Evolutionary conservation across 352 stramenopile species (phyloP), one percentile per base, ranked within the genome.

Genomic region (Pythium vanterpoolii): DNA sequence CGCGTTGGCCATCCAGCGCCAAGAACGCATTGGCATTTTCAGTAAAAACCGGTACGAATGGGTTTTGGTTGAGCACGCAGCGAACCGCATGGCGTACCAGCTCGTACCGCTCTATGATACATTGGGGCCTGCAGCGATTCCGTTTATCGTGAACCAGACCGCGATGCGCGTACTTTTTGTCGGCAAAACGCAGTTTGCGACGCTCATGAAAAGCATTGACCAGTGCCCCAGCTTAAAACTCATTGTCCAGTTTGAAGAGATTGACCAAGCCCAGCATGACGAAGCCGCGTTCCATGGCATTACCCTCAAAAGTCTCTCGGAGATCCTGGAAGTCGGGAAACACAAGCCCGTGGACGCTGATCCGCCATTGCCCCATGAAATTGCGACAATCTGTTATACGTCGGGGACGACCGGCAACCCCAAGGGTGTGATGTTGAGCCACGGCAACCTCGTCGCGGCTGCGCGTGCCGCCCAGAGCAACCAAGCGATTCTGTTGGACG

Each of bases 381-480:
- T 99, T 24, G 85, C 84, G 18, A 98, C 96, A 18, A 90, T 98
- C 54, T 97, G 85, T 73, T 92, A 90, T 64, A 92, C 80, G 19
- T 88, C 76, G 0, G 80, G 83, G 26, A 92, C 83, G 23, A 92
- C 83, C n/a, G 83, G 83, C 36, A 66, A 84, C 64, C 80, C 83
- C 11, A 92, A 92, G 57, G 83, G 77, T 10, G 80, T 70, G 1
- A 76, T 90, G 75, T 63, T 90, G 33, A 80, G 69, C 39, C 83
- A 93, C 60, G 66, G 55, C 49, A 87, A 83, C 45, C 66, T 78
- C 36, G 33, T 44, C n/a, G 69, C 70, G 30, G 77, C 89, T 1
- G 68, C 62, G 1, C 45, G 62, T n/a, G 52, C 53, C 4, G 73
- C 54, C 7, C 60, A 62, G 27, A 68, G 60, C 27, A 50, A 61